A percentile compares a stretch with the other conserved stretches of the same genome.
These are phyloP conservation scores for Pinus taeda DNA, from an alignment of 75 land plant genomes.

Conservation along the genomic window DNA sequence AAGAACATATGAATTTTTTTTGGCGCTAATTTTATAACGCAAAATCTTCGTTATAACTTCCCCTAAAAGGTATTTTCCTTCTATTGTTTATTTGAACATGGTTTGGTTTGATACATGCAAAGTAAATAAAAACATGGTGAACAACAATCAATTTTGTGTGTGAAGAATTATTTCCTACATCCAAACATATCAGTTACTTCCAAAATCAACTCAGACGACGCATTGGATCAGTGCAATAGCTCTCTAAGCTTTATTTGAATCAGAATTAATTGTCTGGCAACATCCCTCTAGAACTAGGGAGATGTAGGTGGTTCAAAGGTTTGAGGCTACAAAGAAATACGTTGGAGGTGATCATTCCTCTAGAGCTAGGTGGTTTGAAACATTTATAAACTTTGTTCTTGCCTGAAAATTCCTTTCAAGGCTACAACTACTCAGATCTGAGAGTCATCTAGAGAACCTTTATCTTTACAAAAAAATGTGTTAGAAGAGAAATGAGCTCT, in stretches of 20 bases:
- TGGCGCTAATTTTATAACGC: too few relatives aligned
- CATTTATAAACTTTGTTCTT: constrained; percentile 26
- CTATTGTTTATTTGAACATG: too few relatives aligned
- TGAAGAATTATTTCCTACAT: too few relatives aligned
- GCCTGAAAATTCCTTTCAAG: constrained; percentile 38
- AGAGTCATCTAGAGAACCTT: constrained; percentile 21
- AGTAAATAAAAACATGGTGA: too few relatives aligned
- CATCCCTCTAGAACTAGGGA: constrained; percentile 54
- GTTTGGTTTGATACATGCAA: too few relatives aligned
- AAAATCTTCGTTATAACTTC: too few relatives aligned
- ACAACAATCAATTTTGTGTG: too few relatives aligned
- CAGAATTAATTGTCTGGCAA: constrained; percentile 44
- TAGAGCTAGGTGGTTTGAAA: constrained; percentile 34
- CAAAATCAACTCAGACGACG: constrained; percentile 35
- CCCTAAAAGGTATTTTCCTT: too few relatives aligned
- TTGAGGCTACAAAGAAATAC: constrained; percentile 32
- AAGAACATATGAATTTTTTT: too few relatives aligned
- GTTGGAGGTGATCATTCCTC: constrained; percentile 50
- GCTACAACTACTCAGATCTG: constrained; percentile 40
- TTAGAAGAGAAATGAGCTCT: constrained; percentile 52
- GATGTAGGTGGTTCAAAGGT: constrained; percentile 28
- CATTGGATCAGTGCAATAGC: constrained; percentile 37
- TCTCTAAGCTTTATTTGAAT: constrained; percentile 39
- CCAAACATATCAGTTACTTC: too few relatives aligned
- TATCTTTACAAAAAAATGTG: constrained; percentile 44